phyloP scores from a whole-genome alignment of 2,329 filamentous ascomycete genomes.

The Venturia asperata region DNA sequence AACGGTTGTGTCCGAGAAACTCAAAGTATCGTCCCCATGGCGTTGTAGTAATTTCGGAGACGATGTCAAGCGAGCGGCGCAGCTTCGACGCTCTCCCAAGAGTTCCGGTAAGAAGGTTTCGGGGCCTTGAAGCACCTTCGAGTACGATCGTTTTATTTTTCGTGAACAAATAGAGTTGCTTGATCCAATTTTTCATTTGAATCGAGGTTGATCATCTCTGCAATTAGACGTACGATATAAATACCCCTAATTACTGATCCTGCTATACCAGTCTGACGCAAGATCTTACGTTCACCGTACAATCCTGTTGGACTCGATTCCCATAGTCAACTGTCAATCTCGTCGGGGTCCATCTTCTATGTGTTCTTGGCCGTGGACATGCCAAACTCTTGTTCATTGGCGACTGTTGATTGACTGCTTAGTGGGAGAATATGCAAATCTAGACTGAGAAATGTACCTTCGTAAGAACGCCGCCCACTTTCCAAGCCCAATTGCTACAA shows the following conservation, averaged over 20 bases:
- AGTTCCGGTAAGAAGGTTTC: too few species aligned
- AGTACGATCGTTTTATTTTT: too few species aligned
- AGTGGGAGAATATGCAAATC: neutral
- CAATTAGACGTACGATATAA: neutral
- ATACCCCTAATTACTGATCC: neutral
- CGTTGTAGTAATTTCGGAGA: too few species aligned
- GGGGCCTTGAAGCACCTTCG: too few species aligned
- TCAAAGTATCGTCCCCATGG: too few species aligned
- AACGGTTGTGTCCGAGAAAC: too few species aligned
- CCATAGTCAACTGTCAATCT: neutral
- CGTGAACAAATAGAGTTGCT: too few species aligned
- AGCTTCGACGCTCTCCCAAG: too few species aligned
- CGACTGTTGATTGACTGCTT: constrained; percentile 1
- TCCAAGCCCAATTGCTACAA: neutral
- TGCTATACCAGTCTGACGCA: neutral
- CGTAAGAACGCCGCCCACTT: neutral
- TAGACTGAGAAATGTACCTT: constrained; percentile 1
- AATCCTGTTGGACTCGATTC: neutral
- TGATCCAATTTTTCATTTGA: neutral
- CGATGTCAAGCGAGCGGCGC: too few species aligned
- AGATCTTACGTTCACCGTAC: neutral
- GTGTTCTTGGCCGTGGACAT: neutral
- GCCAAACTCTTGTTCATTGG: neutral
- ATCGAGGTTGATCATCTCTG: neutral
- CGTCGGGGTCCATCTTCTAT: neutral